phyloP scores from a whole-genome alignment of 345 rosid species.

The Dipteronia sinensis region DNA sequence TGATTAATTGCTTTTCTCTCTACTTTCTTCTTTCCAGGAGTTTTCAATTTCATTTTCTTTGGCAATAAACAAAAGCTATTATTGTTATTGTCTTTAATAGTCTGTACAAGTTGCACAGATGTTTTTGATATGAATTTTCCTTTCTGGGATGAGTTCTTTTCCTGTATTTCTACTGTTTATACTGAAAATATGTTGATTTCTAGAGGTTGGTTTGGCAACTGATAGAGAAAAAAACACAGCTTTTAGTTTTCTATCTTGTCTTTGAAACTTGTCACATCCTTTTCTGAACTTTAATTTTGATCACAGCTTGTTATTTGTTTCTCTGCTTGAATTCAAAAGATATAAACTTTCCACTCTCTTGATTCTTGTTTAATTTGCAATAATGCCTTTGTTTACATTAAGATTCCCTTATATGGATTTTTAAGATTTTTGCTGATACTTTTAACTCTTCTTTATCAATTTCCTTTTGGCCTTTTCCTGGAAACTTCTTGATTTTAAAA shows the following conservation, averaged over 20 bases:
- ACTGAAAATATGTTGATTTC: not conserved
- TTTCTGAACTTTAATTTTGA: not conserved
- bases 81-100: not conserved
- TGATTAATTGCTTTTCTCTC: not conserved
- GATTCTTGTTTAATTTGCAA: constrained; percentile 4
- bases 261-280: not conserved
- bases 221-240: not conserved
- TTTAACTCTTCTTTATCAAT: not conserved
- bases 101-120: not conserved
- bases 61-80: not conserved
- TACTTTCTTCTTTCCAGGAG: not conserved
- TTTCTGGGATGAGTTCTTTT: constrained; percentile 3
- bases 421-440: not conserved
- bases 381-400: constrained; percentile 2
- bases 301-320: not conserved
- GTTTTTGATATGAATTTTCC: not conserved
- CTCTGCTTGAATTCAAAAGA: not conserved
- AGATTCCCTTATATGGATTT: not conserved
- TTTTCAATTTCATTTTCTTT: not conserved
- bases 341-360: not conserved
- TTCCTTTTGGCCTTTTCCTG: not conserved
- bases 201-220: constrained; percentile 1
- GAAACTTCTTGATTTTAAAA: not conserved
- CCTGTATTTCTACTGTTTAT: not conserved
- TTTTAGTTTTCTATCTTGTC: not conserved